Evolutionary conservation across 73 alveolate genomes (phyloP), one percentile per base, ranked within the genome.

Genomic region (Stentor roeselii): DNA sequence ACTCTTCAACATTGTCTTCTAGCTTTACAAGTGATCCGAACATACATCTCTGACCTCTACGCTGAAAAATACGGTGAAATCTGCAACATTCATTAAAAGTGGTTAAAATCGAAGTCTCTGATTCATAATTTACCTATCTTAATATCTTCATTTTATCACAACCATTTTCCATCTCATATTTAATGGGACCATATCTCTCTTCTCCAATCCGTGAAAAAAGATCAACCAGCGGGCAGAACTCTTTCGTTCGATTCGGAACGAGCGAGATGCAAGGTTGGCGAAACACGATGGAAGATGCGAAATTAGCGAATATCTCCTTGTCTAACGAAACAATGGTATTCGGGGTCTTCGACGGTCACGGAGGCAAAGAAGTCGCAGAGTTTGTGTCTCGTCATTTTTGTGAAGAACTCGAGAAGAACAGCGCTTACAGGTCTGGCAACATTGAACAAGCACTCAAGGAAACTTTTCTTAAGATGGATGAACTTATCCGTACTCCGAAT

Each of bases 301-400:
- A 95, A 67, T 82, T 95, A 60, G 78, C 91, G 39, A 82, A 78
- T 32, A 60, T 84, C 32, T 86, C 86, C 67, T 60, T 93, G 75
- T 98, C 94, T 1, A 74, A 36, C 3, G 93, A 83, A 30, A 78
- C 89, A 37, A 75, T 92, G 41, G 86, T 95, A 75, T 97, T 97
- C 75, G 99, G 98, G 32, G 96, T 97, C 21, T 96, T 91, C 87
- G 99, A 95, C 84, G 99, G 99, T 14, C 99, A 95, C 89, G 99
- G 99, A 27, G 99, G 99, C 6, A 36, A 60, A 11, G 99, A 97
- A 90, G 98, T 96, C 21, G 98, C 99, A 42, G 75, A 76, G 41
- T 95, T 76, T 82, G 91, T 95, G 0, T 89, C 90, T 40, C 36
- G 61, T 32, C 89, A 89, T 83, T 92, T 93, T 76, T 34, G 86